Conservation (phyloP, 352 stramenopile genomes). For the Phytopythium oedochilum region DNA sequence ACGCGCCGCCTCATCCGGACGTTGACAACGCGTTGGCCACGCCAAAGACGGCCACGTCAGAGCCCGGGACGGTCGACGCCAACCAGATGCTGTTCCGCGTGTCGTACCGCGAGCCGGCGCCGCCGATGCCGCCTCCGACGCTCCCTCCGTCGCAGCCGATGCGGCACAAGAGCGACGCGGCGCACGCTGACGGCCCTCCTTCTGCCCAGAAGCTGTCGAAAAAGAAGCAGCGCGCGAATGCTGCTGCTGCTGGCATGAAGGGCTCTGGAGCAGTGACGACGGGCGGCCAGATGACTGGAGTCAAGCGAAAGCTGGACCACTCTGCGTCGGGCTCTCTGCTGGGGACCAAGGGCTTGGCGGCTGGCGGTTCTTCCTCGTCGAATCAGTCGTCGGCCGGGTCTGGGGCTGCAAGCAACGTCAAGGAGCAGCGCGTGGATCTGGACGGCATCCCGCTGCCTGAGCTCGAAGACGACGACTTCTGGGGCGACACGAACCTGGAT, state of each 20-base stretch:
- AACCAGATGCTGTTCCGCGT: conserved; percentile 55
- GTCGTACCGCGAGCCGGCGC: conserved; percentile 62
- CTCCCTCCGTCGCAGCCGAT: conserved; percentile 12
- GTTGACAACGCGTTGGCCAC: not conserved
- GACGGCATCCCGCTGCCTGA: conserved; percentile 73
- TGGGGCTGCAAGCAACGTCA: conserved; percentile 3
- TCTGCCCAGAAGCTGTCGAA: conserved; percentile 34
- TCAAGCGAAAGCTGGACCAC: conserved; percentile 74
- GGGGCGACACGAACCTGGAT: conserved; percentile 84
- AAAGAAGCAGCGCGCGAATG: conserved; percentile 51
- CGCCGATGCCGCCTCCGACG: conserved; percentile 25
- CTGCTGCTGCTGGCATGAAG: conserved; percentile 9
- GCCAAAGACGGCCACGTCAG: conserved; percentile 13
- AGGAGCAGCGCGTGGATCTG: conserved; percentile 73
- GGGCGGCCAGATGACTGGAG: conserved; percentile 12
- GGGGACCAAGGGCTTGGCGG: conserved; percentile 16
- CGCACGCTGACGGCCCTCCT: conserved; percentile 2
- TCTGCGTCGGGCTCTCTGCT: conserved; percentile 1
- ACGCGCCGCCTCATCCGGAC: conserved; percentile 39
- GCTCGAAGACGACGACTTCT: conserved; percentile 82
- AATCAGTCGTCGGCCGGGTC: not conserved
- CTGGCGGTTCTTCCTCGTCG: conserved; percentile 2
- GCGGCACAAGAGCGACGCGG: conserved; percentile 13
- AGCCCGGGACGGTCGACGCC: conserved; percentile 15
- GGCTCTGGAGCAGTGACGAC: not conserved